Conservation (phyloP, 2,329 filamentous ascomycete species). For the Fusarium coffeatum region DNA sequence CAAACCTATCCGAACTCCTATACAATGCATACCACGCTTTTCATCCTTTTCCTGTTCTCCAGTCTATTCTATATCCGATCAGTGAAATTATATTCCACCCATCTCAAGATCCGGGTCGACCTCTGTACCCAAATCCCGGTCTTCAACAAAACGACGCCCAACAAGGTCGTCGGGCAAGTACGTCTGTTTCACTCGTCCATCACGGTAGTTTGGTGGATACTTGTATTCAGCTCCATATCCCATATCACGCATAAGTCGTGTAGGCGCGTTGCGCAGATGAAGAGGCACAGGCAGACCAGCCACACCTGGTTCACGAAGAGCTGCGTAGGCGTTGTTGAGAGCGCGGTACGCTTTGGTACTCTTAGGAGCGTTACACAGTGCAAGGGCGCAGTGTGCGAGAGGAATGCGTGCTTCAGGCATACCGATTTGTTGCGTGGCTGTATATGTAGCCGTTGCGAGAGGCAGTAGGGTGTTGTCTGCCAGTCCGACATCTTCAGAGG, state of each 20-base stretch:
- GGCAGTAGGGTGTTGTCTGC: constrained; percentile 87
- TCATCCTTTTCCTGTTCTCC: constrained; percentile 5
- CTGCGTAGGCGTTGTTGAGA: constrained; percentile 81
- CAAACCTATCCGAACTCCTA: constrained; percentile 23
- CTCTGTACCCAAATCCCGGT: constrained; percentile 80
- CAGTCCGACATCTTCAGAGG: constrained; percentile 91
- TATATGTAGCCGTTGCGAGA: constrained; percentile 87
- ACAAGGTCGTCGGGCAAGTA: constrained; percentile 85
- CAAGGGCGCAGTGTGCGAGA: constrained; percentile 86
- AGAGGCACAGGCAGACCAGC: constrained; percentile 85
- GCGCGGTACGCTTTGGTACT: constrained; percentile 88
- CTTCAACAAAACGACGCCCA: constrained; percentile 81
- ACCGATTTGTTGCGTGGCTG: constrained; percentile 90
- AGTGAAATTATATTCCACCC: constrained; percentile 39
- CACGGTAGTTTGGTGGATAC: constrained; percentile 90
- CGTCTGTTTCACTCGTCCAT: constrained; percentile 85
- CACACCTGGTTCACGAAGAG: constrained; percentile 84
- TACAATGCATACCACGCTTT: constrained; percentile 18
- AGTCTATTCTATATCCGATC: not conserved
- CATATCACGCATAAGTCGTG: constrained; percentile 90
- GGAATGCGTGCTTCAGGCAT: constrained; percentile 96
- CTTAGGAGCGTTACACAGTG: constrained; percentile 83
- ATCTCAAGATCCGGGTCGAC: constrained; percentile 76
- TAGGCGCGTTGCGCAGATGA: constrained; percentile 92
- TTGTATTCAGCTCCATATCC: constrained; percentile 94